Base-by-base conservation (phyloP, 78 protist genomes). In the Dictyostelium capitatum region DNA sequence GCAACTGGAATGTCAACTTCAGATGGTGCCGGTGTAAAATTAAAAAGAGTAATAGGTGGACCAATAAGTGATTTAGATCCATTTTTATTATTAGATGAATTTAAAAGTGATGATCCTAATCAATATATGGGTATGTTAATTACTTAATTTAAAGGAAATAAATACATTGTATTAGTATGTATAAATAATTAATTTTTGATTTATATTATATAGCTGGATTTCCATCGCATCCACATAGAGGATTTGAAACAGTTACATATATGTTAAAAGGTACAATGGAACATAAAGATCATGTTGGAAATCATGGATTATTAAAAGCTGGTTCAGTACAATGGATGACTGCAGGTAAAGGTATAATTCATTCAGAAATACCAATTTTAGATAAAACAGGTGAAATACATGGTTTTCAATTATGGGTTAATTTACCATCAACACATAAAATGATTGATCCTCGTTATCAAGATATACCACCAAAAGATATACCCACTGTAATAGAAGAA, bases 201-300 rank as follows among this genome's bases (percentile, higher is more conserved):
- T n/a, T n/a, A n/a, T n/a, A n/a, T n/a, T n/a, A n/a, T n/a, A 90
- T 90, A 12, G 82, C 81, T 8, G 97, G 97, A n/a, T 87, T 95
- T 28, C 98, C 98, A 7, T 4, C 64, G 65, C 98, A 96, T 82
- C 98, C 98, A 20, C 98, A 97, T 83, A 94, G 97, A 17, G 89
- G 89, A 30, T 97, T 97, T 19, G 98, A 96, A 37, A 97, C 98
- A 5, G 96, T 96, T 4, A 96, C 98, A 19, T 95, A 96, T 82
- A 89, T 96, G 89, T 19, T 84, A 6, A 83, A 46, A 43, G 98
- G 98, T 6, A 48, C 69, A 5, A 53, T 80, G 47, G 95, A 79
- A 73, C 97, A 95, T 80, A 25, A 57, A n/a, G 98, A 97, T 91
- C 56, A 57, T 37, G 69, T 62, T 53, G 96, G 96, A 15, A 85